These are phyloP conservation scores for Sutorius australiensis DNA, from an alignment of 768 basidiomycete genomes.

Conservation along the genomic window DNA sequence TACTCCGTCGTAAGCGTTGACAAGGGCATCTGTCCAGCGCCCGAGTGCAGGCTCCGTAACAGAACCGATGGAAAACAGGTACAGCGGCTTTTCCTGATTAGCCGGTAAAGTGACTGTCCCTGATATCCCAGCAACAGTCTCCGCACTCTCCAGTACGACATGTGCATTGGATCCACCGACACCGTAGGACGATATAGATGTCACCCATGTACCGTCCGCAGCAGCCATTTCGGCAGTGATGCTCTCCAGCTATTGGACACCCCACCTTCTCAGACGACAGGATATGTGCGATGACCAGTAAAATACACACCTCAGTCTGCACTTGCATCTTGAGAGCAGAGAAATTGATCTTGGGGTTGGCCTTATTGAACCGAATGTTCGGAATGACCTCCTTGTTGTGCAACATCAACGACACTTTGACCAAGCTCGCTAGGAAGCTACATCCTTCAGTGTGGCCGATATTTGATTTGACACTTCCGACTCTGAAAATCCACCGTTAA, in stretches of 20 bases:
- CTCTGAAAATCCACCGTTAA: conserved; percentile 7
- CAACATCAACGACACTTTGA: conserved; percentile 33
- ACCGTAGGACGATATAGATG: conserved; percentile 33
- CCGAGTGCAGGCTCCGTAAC: conserved; percentile 25
- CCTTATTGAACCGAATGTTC: conserved; percentile 27
- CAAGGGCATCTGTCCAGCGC: conserved; percentile 26
- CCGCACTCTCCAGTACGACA: conserved; percentile 28
- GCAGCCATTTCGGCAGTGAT: conserved; percentile 29
- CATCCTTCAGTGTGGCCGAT: conserved; percentile 29
- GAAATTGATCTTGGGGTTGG: conserved; percentile 27
- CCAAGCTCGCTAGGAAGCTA: conserved; percentile 33
- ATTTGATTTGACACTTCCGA: conserved; percentile 27
- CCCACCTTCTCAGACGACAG: neutral
- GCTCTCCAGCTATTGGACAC: conserved; percentile 16
- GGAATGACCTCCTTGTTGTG: conserved; percentile 29
- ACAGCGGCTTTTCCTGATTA: conserved; percentile 14
- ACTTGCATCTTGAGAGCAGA: conserved; percentile 23
- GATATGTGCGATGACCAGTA: neutral
- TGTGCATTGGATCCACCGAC: conserved; percentile 35
- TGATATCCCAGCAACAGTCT: conserved; percentile 14
- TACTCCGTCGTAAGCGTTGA: conserved; percentile 10
- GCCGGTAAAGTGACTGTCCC: neutral
- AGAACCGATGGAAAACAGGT: conserved; percentile 28
- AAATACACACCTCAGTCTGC: conserved; percentile 19
- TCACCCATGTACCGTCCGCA: conserved; percentile 27